These are phyloP conservation scores for Trebouxia sp. DNA, from an alignment of 139 green algal genomes.

Conservation along the genomic window DNA sequence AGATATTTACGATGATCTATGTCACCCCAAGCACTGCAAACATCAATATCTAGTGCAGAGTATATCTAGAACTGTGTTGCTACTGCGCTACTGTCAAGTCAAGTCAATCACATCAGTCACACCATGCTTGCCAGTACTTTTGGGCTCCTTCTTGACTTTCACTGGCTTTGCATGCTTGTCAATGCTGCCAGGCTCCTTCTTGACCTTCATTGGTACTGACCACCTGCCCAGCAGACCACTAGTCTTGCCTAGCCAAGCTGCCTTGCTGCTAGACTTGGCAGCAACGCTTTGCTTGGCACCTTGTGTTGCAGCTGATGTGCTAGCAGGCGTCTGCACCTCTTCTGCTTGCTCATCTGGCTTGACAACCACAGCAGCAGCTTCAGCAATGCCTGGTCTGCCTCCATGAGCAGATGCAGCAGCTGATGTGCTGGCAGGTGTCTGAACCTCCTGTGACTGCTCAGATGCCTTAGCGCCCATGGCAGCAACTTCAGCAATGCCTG, in stretches of 20 bases:
- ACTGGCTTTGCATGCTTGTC: not conserved
- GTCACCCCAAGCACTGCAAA: too few species aligned
- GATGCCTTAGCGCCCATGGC: too few species aligned
- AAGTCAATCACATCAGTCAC: not conserved
- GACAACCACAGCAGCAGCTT: too few species aligned
- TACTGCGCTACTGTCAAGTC: not conserved
- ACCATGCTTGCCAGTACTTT: not conserved
- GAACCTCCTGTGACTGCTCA: too few species aligned
- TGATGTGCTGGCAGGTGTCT: too few species aligned
- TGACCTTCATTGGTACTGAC: conserved; percentile 1
- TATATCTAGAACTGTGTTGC: too few species aligned
- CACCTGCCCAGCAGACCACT: not conserved
- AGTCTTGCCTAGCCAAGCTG: not conserved
- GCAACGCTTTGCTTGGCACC: not conserved
- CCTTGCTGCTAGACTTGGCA: not conserved
- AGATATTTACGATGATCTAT: too few species aligned
- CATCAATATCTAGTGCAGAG: too few species aligned
- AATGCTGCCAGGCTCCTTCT: conserved; percentile 7
- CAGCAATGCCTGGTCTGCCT: not conserved
- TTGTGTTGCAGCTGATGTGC: not conserved
- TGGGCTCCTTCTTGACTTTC: conserved; percentile 16
- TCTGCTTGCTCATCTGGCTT: too few species aligned
- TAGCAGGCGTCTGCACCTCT: too few species aligned
- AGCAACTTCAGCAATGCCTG: too few species aligned
- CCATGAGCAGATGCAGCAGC: not conserved